Percentiles rank a stretch among this genome's conserved stretches.
These are phyloP conservation scores for Cyberlindnera americana DNA, from an alignment of 805 yeast species.

Conservation along the genomic window DNA sequence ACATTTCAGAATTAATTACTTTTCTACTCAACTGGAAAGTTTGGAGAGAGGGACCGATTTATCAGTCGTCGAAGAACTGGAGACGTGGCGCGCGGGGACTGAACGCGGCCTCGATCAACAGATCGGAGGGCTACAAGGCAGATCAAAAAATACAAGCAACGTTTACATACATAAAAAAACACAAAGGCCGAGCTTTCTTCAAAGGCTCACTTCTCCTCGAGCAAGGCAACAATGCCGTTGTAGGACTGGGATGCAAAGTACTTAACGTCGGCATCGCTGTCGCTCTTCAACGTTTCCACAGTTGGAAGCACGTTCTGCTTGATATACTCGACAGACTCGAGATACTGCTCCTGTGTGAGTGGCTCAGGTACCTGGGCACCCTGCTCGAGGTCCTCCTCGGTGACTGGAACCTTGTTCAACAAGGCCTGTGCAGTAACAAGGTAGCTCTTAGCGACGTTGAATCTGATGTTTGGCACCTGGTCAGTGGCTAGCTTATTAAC, in stretches of 20 bases:
- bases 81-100: neutral
- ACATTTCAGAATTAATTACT: neutral
- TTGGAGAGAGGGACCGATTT: too few relatives aligned
- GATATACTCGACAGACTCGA: conserved; percentile 34
- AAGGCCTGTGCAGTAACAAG: conserved; percentile 56
- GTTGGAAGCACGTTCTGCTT: conserved; percentile 55
- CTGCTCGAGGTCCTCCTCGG: conserved; percentile 21
- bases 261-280: conserved; percentile 85
- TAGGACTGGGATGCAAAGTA: conserved; percentile 73
- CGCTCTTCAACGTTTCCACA: conserved; percentile 61
- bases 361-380: conserved; percentile 15
- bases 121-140: neutral
- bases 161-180: neutral
- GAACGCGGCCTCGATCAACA: too few relatives aligned
- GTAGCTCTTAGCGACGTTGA: conserved; percentile 88
- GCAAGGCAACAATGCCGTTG: conserved; percentile 25
- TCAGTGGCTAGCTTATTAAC: conserved; percentile 69
- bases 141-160: neutral
- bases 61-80: too few relatives aligned
- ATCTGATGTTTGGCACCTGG: conserved; percentile 91
- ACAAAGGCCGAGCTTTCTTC: too few relatives aligned
- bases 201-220: conserved; percentile 2
- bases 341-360: conserved; percentile 13
- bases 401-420: conserved; percentile 20
- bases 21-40: neutral